A percentile compares a stretch with the other conserved stretches of the same genome.
phyloP scores from a whole-genome alignment of 1,284 basidiomycete species.

The Erythrobasidium hasegawianum region DNA sequence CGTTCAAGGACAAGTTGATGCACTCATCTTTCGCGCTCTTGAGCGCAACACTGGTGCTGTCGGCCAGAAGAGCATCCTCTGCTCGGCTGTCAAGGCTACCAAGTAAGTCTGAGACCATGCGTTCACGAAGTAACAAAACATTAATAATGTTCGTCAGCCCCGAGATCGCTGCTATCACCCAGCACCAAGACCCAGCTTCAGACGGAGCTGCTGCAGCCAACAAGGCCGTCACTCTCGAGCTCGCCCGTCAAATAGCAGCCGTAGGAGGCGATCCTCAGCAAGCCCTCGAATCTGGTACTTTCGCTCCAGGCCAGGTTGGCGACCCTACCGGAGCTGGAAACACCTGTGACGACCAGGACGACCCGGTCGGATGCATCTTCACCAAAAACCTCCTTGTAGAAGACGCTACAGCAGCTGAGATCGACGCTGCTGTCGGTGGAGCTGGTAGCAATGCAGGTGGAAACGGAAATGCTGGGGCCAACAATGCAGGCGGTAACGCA shows the following conservation, averaged over 20 bases:
- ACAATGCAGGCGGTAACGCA: not conserved
- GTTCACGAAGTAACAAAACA: not conserved
- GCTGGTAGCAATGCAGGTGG: slow-evolving; percentile 26
- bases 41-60: slow-evolving; percentile 64
- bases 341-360: slow-evolving; percentile 45
- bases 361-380: slow-evolving; percentile 24
- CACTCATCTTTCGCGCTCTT: slow-evolving; percentile 62
- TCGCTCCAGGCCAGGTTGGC: slow-evolving; percentile 54
- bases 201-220: slow-evolving; percentile 58
- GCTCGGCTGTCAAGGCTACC: not conserved
- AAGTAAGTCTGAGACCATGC: not conserved
- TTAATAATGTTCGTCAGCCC: slow-evolving; percentile 52
- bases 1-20: slow-evolving; percentile 58
- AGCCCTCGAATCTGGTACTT: slow-evolving; percentile 54
- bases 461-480: slow-evolving; percentile 8
- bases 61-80: slow-evolving; percentile 49
- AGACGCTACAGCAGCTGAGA: slow-evolving; percentile 62
- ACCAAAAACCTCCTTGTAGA: slow-evolving; percentile 55
- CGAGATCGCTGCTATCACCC: slow-evolving; percentile 63
- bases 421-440: slow-evolving; percentile 51
- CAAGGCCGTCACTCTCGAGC: slow-evolving; percentile 60
- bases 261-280: slow-evolving; percentile 62
- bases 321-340: slow-evolving; percentile 55
- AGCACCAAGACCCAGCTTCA: slow-evolving; percentile 67
- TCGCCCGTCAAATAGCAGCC: slow-evolving; percentile 61